Percentiles rank a stretch among this genome's conserved stretches.
phyloP scores from a whole-genome alignment of 2,329 filamentous ascomycete species.

The Stagonosporopsis cucurbitacearum region DNA sequence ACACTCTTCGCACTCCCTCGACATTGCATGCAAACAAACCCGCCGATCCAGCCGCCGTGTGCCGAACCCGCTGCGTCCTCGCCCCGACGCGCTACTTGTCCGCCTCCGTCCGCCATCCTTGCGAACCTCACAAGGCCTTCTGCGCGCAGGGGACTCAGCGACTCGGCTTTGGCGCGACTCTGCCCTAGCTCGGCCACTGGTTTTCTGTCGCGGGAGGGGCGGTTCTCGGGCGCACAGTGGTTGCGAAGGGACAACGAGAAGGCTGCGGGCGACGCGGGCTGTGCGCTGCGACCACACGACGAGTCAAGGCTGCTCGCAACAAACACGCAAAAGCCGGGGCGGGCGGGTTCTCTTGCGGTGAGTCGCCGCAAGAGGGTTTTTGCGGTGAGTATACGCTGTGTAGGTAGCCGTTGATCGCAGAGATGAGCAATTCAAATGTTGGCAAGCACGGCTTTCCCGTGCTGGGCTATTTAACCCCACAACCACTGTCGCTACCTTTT shows the following conservation, averaged over 20 bases:
- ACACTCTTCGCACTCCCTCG: too few species aligned
- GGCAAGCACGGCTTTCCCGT: background rate
- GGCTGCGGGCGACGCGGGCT: background rate
- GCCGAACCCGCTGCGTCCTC: background rate
- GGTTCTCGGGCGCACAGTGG: background rate
- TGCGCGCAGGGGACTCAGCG: background rate
- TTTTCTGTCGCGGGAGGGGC: background rate
- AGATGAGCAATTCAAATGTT: background rate
- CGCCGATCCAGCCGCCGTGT: too few species aligned
- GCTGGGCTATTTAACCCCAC: background rate
- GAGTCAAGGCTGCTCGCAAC: background rate
- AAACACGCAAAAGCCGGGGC: background rate
- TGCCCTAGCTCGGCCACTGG: background rate
- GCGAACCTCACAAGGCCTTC: background rate
- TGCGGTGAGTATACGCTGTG: too few species aligned
- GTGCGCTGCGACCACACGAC: background rate
- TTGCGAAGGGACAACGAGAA: background rate
- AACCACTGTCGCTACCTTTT: background rate
- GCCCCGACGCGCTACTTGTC: background rate
- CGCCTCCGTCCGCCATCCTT: background rate
- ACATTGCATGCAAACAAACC: too few species aligned
- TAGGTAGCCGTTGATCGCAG: background rate
- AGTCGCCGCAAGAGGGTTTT: background rate
- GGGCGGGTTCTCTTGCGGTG: background rate
- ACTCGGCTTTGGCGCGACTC: too few species aligned